Evolutionary conservation across 2,329 filamentous ascomycete species (phyloP), one percentile per base, ranked within the genome.

Genomic region (Plenodomus lindquistii): DNA sequence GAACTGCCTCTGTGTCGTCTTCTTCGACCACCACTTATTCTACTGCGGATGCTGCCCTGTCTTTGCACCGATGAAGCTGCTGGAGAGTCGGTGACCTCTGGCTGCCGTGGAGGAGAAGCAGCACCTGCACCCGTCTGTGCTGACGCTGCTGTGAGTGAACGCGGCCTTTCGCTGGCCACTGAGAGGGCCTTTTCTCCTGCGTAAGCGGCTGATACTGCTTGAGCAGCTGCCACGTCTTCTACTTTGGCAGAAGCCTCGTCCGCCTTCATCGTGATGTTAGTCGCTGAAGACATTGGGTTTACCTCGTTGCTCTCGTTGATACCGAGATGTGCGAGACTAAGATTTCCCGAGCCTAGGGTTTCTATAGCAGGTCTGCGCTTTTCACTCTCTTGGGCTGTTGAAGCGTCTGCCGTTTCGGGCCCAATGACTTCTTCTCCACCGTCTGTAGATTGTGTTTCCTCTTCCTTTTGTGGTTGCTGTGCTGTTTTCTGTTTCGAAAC

Each of bases 241-340:
- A 77, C 77, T 60, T 78, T 81, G n/a, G 81, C 78, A 11, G 77
- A 75, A 44, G 76, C 74, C 53, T 82, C 77, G 48, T 83, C 81
- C n/a, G 74, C 55, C 69, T 71, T 55, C 69, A 73, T 48, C 57
- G 72, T 38, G 70, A 86, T 79, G 10, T 85, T 83, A 47, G 83
- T 81, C 42, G 77, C 82, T n/a, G 82, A 77, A 38, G 74, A 78
- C 60, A 81, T 79, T 3, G 84, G 81, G 24, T 81, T 85, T 40
- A 79, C 71, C n/a, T 81, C 71, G 40, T 76, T 72, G 61, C 76
- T 76, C n/a, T 89, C 86, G 10, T 80, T 73, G 46, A 97, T 89
- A 27, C 93, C 93, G 36, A 97, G 79, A 65, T 96, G 90, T 63
- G 89, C 91, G 47, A 97, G 81, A 69, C 90, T 96, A 40, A 99